A percentile compares a stretch with the other conserved stretches of the same genome.
Conservation (phyloP, 495 filamentous ascomycete species). For the Trichoderma asperelloides region DNA sequence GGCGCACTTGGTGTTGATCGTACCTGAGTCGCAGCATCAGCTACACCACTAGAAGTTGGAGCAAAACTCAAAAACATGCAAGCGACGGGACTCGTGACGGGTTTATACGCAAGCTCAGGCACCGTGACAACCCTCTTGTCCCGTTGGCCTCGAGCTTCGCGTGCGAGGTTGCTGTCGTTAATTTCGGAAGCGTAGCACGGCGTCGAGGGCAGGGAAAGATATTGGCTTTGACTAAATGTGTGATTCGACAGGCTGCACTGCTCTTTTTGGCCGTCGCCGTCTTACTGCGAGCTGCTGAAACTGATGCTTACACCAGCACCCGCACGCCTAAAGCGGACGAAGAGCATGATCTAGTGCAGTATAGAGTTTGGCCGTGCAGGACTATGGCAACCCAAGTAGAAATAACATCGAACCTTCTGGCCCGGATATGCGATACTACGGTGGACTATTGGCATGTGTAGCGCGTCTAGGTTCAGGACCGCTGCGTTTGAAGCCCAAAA, state of each 20-base stretch:
- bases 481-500: background rate
- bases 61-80: constrained; percentile 1
- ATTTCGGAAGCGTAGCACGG: background rate
- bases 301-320: background rate
- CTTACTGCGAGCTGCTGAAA: background rate
- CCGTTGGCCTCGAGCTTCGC: background rate
- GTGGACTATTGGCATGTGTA: background rate
- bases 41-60: background rate
- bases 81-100: background rate
- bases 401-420: no score
- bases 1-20: background rate
- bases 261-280: background rate
- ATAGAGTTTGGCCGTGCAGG: no score
- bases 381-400: no score
- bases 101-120: background rate
- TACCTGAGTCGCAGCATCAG: background rate
- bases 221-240: background rate
- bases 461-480: background rate
- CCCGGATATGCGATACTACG: no score
- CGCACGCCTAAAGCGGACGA: background rate
- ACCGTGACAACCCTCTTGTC: background rate
- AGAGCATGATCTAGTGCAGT: background rate
- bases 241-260: background rate
- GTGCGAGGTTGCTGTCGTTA: background rate
- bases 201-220: background rate